Evolutionary conservation across 2,329 filamentous ascomycete genomes (phyloP).

Genomic region (Corynespora cassiicola): DNA sequence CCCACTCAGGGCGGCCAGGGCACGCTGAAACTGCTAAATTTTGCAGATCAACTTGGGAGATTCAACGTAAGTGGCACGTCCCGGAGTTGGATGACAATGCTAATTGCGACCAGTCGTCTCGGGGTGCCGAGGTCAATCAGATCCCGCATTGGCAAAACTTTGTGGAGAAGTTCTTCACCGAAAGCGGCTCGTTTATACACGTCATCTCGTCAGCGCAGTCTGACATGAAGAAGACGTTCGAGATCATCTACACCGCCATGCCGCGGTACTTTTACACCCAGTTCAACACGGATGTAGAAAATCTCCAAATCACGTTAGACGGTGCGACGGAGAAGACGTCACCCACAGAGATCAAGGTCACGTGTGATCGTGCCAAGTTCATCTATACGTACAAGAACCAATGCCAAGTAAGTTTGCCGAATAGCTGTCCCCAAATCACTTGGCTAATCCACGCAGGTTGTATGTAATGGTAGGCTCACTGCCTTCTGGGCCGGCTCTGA

Average conservation of each 20-base stretch:
- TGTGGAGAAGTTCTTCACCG: slow-evolving; percentile 81
- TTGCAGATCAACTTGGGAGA: slow-evolving; percentile 62
- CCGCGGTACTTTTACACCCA: slow-evolving; percentile 90
- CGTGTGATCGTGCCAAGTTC: slow-evolving; percentile 77
- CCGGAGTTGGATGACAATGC: neutral
- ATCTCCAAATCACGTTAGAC: slow-evolving; percentile 85
- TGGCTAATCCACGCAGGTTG: slow-evolving; percentile 61
- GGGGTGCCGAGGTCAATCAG: slow-evolving; percentile 60
- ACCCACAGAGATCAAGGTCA: slow-evolving; percentile 73
- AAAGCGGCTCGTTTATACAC: slow-evolving; percentile 77
- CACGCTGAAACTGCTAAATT: slow-evolving; percentile 61
- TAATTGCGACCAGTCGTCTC: slow-evolving; percentile 21
- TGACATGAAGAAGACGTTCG: slow-evolving; percentile 78
- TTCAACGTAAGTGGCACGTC: slow-evolving; percentile 59
- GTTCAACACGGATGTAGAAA: slow-evolving; percentile 81
- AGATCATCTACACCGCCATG: slow-evolving; percentile 81
- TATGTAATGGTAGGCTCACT: slow-evolving; percentile 77
- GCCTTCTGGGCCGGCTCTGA: slow-evolving; percentile 77
- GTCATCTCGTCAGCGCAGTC: slow-evolving; percentile 62
- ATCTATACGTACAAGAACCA: slow-evolving; percentile 89
- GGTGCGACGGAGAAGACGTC: slow-evolving; percentile 65
- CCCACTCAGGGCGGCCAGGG: slow-evolving; percentile 41
- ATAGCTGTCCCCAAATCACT: neutral
- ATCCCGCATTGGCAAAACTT: slow-evolving; percentile 80
- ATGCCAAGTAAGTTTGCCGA: slow-evolving; percentile 75